A percentile compares a stretch with the other conserved stretches of the same genome.
phyloP scores from a whole-genome alignment of 495 filamentous ascomycete species.

The Penicillium argentinense region DNA sequence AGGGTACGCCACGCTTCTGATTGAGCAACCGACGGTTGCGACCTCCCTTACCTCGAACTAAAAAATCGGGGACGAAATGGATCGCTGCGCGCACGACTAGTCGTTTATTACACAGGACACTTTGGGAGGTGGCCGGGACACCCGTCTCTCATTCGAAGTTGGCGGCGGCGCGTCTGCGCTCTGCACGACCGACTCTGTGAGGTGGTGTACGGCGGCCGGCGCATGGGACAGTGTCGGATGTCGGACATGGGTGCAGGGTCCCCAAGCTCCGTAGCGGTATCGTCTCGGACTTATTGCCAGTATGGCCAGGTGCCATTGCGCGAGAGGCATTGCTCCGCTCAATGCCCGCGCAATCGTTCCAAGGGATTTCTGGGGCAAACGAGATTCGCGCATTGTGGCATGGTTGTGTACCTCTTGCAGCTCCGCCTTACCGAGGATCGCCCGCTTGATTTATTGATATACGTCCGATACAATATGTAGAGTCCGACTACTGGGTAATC shows the following conservation, averaged over 20 bases:
- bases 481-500: too few relatives aligned
- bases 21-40: constrained; percentile 28
- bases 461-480: too few relatives aligned
- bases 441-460: too few relatives aligned
- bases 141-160: constrained; percentile 1
- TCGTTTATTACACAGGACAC: constrained; percentile 9
- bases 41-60: constrained; percentile 19
- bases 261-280: not conserved
- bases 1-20: constrained; percentile 20
- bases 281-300: constrained; percentile 12
- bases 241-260: too few relatives aligned
- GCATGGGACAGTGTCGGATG: not conserved
- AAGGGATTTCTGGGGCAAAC: not conserved
- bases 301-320: constrained; percentile 7
- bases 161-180: constrained; percentile 1
- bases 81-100: not conserved
- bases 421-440: too few relatives aligned
- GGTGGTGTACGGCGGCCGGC: not conserved
- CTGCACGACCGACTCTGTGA: constrained; percentile 1
- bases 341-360: constrained; percentile 6
- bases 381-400: too few relatives aligned
- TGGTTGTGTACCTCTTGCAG: too few relatives aligned
- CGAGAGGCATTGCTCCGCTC: constrained; percentile 3
- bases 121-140: not conserved
- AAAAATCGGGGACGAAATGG: not conserved